Percentiles rank a stretch among this genome's conserved stretches.
These are phyloP conservation scores for Aspergillus haitiensis DNA, from an alignment of 495 filamentous ascomycete species.

Conservation along the genomic window DNA sequence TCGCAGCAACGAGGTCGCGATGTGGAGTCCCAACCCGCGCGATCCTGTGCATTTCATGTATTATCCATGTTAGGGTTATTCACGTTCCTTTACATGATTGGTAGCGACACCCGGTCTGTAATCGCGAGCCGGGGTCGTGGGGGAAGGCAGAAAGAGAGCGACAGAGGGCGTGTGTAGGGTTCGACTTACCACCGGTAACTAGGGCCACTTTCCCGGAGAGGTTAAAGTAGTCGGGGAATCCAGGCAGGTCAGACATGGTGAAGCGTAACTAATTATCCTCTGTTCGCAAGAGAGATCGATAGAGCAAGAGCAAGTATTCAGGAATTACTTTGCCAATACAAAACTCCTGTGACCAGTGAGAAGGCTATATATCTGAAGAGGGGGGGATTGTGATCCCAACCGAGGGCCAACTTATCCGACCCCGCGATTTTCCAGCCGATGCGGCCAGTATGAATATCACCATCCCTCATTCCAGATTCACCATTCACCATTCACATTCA, in stretches of 20 bases:
- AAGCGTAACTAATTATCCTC: not conserved
- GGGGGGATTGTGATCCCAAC: not conserved
- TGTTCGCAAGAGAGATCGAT: not conserved
- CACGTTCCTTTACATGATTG: not conserved
- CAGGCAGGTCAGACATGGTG: conserved; percentile 24
- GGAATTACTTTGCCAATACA: not conserved
- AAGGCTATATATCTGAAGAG: not conserved
- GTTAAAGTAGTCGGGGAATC: conserved; percentile 78
- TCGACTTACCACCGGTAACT: conserved; percentile 69
- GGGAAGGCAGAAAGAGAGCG: not conserved
- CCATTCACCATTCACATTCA: too few species aligned
- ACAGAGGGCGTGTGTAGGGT: not conserved
- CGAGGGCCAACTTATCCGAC: conserved; percentile 8
- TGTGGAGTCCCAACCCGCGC: conserved; percentile 76
- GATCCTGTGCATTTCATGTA: conserved; percentile 36
- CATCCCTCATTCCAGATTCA: too few species aligned
- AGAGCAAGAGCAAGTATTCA: not conserved
- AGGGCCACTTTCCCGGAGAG: conserved; percentile 88
- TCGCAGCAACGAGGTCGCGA: conserved; percentile 81
- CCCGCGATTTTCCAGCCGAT: not conserved
- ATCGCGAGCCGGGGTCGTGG: not conserved
- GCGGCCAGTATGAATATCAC: too few species aligned
- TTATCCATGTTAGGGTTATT: too few species aligned
- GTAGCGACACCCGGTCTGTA: not conserved
- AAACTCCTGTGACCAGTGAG: too few species aligned